Evolutionary conservation across 2,329 filamentous ascomycete genomes (phyloP).

Genomic region (Chaetomium strumarium): DNA sequence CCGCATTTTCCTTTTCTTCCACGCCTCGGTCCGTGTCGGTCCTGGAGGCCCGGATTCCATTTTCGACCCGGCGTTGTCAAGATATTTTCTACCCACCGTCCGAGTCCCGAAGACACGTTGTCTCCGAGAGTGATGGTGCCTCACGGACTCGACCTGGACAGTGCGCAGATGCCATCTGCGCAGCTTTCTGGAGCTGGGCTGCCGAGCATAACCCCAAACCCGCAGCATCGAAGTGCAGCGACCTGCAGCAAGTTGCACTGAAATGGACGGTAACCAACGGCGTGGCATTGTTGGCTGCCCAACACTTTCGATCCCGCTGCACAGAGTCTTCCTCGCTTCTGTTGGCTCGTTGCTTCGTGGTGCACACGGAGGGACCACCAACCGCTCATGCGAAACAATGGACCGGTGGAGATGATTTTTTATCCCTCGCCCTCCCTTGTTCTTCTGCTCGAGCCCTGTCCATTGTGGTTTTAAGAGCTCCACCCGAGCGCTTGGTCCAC

Average conservation of each 20-base stretch:
- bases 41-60: not conserved
- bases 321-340: no score
- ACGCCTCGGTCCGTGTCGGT: not conserved
- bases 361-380: no score
- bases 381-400: not conserved
- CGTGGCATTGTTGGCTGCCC: no score
- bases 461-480: constrained; percentile 15
- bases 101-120: not conserved
- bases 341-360: no score
- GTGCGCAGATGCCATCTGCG: constrained; percentile 11
- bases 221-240: not conserved
- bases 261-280: not conserved
- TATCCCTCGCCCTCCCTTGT: constrained; percentile 18
- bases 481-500: constrained; percentile 28
- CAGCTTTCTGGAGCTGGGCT: constrained; percentile 4
- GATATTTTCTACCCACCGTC: not conserved
- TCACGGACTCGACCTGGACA: not conserved
- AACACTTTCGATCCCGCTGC: no score
- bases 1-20: constrained; percentile 2
- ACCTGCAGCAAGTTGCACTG: constrained; percentile 3
- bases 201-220: not conserved
- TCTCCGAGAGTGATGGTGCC: not conserved
- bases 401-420: constrained; percentile 17
- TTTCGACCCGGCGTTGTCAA: not conserved
- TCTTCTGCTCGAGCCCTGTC: not conserved